These are phyloP conservation scores for Taphrina populina DNA, from an alignment of 1,139 yeast genomes.

Conservation along the genomic window DNA sequence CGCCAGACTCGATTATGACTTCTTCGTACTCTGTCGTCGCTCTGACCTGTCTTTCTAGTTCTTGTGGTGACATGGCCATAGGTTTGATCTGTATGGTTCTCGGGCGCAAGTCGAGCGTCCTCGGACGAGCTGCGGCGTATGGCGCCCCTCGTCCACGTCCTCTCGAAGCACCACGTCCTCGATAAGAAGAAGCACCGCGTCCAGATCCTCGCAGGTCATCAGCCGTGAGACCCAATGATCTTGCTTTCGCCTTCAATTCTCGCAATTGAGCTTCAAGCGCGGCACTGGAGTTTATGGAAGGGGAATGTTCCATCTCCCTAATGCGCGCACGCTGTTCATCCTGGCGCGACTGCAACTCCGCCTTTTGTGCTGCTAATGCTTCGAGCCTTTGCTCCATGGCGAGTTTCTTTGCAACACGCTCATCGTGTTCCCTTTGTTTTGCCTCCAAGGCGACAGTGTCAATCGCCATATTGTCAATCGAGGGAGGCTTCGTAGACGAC, in stretches of 20 bases:
- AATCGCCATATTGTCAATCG: conserved; percentile 46
- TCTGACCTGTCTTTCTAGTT: conserved; percentile 38
- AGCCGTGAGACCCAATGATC: conserved; percentile 42
- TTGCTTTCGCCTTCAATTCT: conserved; percentile 46
- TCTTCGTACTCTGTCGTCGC: conserved; percentile 40
- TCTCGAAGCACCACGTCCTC: conserved; percentile 36
- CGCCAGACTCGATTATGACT: conserved; percentile 37
- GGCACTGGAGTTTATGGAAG: conserved; percentile 41
- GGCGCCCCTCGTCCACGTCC: conserved; percentile 37
- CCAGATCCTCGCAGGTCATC: conserved; percentile 40
- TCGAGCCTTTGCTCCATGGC: conserved; percentile 46
- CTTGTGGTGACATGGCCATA: conserved; percentile 44
- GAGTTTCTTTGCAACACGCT: conserved; percentile 46
- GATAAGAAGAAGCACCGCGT: conserved; percentile 37
- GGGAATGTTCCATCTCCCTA: conserved; percentile 40
- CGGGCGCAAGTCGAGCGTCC: conserved; percentile 48
- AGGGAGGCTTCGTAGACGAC: conserved; percentile 39
- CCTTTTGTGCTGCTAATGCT: conserved; percentile 46
- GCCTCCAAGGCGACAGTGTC: conserved; percentile 47
- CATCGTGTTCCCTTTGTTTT: conserved; percentile 49
- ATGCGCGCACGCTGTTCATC: conserved; percentile 44
- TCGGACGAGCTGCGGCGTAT: conserved; percentile 37
- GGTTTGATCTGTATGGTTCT: conserved; percentile 45
- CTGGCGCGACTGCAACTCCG: conserved; percentile 44
- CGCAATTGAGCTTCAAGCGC: conserved; percentile 46